Evolutionary conservation across 176 grass and related monocot species (phyloP).

Genomic region (Oryza meyeriana): DNA sequence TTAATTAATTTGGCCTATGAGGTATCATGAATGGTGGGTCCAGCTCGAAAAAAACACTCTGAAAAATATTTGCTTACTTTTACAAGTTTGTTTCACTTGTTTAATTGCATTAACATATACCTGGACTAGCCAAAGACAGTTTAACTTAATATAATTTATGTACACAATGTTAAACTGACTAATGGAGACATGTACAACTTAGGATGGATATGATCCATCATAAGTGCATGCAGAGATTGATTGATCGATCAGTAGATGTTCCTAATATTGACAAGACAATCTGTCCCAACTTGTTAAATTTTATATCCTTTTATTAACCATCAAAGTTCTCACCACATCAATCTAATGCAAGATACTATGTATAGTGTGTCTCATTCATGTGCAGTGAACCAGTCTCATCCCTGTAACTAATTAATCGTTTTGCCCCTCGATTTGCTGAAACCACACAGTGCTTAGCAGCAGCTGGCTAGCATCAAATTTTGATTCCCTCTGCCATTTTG

Average conservation of each 20-base stretch:
- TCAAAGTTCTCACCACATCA: conserved; percentile 7
- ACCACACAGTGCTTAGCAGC: background rate
- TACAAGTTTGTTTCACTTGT: background rate
- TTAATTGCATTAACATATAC: background rate
- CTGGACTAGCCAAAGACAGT: background rate
- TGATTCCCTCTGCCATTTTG: conserved; percentile 38
- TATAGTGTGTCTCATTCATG: background rate
- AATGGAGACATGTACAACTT: background rate
- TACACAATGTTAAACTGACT: background rate
- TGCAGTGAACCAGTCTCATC: conserved; percentile 7
- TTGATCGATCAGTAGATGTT: conserved; percentile 7
- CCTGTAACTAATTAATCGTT: background rate
- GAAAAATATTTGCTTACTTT: conserved; percentile 6
- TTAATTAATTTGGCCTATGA: conserved; percentile 18
- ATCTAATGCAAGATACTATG: conserved; percentile 24
- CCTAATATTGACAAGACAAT: conserved; percentile 10
- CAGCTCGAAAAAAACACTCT: background rate
- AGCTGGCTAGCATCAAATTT: conserved; percentile 16
- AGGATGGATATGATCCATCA: conserved; percentile 1
- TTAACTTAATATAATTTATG: background rate
- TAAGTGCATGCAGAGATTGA: background rate
- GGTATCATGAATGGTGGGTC: conserved; percentile 30
- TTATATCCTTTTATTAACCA: background rate
- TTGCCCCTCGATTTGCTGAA: conserved; percentile 3
- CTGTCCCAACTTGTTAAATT: conserved; percentile 3